Evolutionary conservation across 805 yeast species (phyloP).

Genomic region (Tetrapisispora phaffii): DNA sequence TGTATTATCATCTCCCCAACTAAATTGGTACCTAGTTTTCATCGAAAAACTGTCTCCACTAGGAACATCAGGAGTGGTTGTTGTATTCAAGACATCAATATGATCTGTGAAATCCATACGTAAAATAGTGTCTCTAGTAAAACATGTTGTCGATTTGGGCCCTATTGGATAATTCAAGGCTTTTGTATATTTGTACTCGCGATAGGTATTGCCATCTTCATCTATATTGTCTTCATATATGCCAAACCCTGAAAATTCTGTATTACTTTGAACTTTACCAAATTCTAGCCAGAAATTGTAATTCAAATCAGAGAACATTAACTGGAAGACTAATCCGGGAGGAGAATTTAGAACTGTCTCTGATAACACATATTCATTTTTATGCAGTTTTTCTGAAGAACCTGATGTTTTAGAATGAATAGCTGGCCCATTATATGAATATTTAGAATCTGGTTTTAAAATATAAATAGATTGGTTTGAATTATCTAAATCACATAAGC

Average conservation of each 20-base stretch:
- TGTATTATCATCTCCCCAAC: slow-evolving; percentile 58
- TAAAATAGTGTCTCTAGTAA: slow-evolving; percentile 50
- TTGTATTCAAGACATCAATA: slow-evolving; percentile 49
- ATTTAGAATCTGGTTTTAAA: slow-evolving; percentile 12
- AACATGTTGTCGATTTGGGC: slow-evolving; percentile 80
- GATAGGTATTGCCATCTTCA: slow-evolving; percentile 34
- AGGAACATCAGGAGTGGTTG: slow-evolving; percentile 87
- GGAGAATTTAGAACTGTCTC: slow-evolving; percentile 56
- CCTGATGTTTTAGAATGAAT: slow-evolving; percentile 50
- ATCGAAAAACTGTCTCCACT: slow-evolving; percentile 74
- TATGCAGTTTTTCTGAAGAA: slow-evolving; percentile 34
- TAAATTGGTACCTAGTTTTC: slow-evolving; percentile 54
- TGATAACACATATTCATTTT: slow-evolving; percentile 44
- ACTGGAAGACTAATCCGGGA: slow-evolving; percentile 59
- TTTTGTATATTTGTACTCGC: slow-evolving; percentile 60
- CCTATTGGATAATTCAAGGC: slow-evolving; percentile 78
- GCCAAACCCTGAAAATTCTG: slow-evolving; percentile 30
- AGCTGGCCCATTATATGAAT: slow-evolving; percentile 52
- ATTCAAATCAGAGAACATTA: slow-evolving; percentile 59
- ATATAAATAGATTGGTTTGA: not conserved
- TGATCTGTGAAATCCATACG: slow-evolving; percentile 39
- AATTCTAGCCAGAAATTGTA: slow-evolving; percentile 35
- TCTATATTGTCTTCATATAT: slow-evolving; percentile 24
- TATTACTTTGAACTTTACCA: slow-evolving; percentile 31
- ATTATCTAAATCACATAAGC: slow-evolving; percentile 1